phyloP scores from a whole-genome alignment of 2,329 filamentous ascomycete genomes.

The Hypoxylon sp. region DNA sequence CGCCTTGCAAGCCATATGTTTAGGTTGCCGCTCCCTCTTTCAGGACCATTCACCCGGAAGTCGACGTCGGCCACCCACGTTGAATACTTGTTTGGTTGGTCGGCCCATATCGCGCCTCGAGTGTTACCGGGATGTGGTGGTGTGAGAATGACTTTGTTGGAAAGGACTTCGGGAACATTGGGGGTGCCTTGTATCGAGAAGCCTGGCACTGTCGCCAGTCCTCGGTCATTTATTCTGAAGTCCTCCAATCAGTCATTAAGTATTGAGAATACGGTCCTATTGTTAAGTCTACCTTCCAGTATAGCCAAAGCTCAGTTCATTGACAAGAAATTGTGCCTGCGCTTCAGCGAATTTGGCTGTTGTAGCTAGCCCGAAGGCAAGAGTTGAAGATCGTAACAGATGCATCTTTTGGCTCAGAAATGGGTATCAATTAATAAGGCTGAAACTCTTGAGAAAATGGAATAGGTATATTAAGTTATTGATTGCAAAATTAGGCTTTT shows the following conservation, averaged over 20 bases:
- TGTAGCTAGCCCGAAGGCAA: conserved; percentile 62
- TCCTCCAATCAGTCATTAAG: conserved; percentile 36
- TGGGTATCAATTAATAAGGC: conserved; percentile 37
- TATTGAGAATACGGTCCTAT: conserved; percentile 21
- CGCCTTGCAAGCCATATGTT: conserved; percentile 92
- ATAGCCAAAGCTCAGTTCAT: conserved; percentile 84
- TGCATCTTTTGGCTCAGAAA: conserved; percentile 60
- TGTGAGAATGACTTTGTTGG: conserved; percentile 92
- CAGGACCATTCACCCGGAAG: conserved; percentile 88
- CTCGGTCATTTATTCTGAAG: conserved; percentile 74
- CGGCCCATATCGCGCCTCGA: conserved; percentile 86
- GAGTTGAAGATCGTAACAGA: conserved; percentile 55
- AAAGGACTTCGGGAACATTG: conserved; percentile 75
- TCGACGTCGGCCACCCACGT: conserved; percentile 88
- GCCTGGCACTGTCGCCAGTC: conserved; percentile 66
- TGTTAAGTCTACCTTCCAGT: conserved; percentile 67
- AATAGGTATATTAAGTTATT: conserved; percentile 30
- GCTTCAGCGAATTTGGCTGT: conserved; percentile 61
- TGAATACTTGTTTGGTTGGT: conserved; percentile 71
- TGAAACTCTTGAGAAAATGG: conserved; percentile 26
- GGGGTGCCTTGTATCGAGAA: conserved; percentile 70
- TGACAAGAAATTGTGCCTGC: conserved; percentile 77
- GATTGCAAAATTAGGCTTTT: conserved; percentile 27
- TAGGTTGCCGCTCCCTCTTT: conserved; percentile 88
- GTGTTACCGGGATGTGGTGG: conserved; percentile 89